Base-by-base conservation (phyloP, 768 basidiomycete genomes). In the Trametes punicea region DNA sequence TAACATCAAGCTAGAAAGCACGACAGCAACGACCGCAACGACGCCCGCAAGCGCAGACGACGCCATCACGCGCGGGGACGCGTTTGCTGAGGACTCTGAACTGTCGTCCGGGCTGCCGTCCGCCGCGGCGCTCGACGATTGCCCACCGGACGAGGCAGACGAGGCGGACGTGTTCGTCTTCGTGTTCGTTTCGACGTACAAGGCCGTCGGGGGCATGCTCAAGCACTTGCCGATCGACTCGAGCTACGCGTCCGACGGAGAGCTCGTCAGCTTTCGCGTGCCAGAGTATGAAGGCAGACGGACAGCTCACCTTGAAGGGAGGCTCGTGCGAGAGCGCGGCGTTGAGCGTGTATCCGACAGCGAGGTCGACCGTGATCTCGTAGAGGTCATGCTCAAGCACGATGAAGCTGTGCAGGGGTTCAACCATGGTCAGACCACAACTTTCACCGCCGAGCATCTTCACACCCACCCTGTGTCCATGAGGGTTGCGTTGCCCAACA, bases 381-480 rank as follows among this genome's bases (percentile, higher is more conserved):
- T 77, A 95, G 33, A 96, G 75, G 70, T 97, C 95, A 64, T 94
- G 92, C 69, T 93, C 80, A 52, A 98, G 76, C 30, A 95, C 90
- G 64, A 95, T 83, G 77, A 98, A 97, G 65, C 93, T 78, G 64
- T 4, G 8, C 7, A 6, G 31, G 31, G 2, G 13, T 1, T 31
- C 31, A 31, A 13, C 34, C n/a, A 16, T 13, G 5, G 34, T 13
- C 4, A 36, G 7, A 36, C 15, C n/a, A n/a, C n/a, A n/a, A n/a
- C n/a, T n/a, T n/a, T n/a, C n/a, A n/a, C n/a, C n/a, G n/a, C n/a
- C n/a, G n/a, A n/a, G 8, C 3, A 42, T 23, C 21, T 25, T 1
- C 6, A 18, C 1, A 66, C 77, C 57, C 61, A 83, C 84, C 88
- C 87, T 34, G 80, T 84, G 46, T 78, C 59, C 20, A 90, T 64